phyloP scores from a whole-genome alignment of 768 basidiomycete genomes.

The Mycena latifolia region DNA sequence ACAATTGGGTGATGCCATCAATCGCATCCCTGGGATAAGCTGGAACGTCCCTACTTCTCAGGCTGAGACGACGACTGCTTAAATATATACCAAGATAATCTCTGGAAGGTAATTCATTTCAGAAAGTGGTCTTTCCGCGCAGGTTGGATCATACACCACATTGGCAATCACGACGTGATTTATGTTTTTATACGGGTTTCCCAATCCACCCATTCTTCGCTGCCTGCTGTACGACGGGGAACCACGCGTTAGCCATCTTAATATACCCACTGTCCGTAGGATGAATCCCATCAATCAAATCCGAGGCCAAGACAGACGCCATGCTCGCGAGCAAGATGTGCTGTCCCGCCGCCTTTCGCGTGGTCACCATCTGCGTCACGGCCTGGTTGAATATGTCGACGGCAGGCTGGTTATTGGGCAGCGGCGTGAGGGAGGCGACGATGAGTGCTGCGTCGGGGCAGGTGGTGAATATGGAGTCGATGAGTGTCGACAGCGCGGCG shows the following conservation, averaged over 20 bases:
- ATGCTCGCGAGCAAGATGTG: slow-evolving; percentile 33
- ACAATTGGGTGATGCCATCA: too few species aligned
- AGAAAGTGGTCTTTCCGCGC: too few species aligned
- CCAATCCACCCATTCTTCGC: slow-evolving; percentile 33
- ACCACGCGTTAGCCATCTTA: slow-evolving; percentile 34
- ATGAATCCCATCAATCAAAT: slow-evolving; percentile 30
- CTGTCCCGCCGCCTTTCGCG: slow-evolving; percentile 26
- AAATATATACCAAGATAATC: too few species aligned
- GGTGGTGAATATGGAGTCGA: slow-evolving; percentile 26
- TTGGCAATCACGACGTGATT: too few species aligned
- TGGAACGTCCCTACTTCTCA: too few species aligned
- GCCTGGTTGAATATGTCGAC: slow-evolving; percentile 28
- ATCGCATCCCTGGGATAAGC: too few species aligned
- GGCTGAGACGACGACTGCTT: too few species aligned
- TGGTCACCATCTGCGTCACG: slow-evolving; percentile 19
- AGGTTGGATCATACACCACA: too few species aligned
- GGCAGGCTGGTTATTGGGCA: slow-evolving; percentile 6
- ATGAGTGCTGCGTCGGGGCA: slow-evolving; percentile 30
- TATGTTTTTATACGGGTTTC: slow-evolving; percentile 5
- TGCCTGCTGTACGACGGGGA: slow-evolving; percentile 29
- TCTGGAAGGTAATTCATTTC: too few species aligned
- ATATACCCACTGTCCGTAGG: slow-evolving; percentile 33
- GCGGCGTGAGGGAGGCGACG: slow-evolving; percentile 29
- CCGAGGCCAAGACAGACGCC: slow-evolving; percentile 16
- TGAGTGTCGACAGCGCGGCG: slow-evolving; percentile 17